Evolutionary conservation across 2,329 filamentous ascomycete species (phyloP).

Genomic region (Grosmannia clavigera): DNA sequence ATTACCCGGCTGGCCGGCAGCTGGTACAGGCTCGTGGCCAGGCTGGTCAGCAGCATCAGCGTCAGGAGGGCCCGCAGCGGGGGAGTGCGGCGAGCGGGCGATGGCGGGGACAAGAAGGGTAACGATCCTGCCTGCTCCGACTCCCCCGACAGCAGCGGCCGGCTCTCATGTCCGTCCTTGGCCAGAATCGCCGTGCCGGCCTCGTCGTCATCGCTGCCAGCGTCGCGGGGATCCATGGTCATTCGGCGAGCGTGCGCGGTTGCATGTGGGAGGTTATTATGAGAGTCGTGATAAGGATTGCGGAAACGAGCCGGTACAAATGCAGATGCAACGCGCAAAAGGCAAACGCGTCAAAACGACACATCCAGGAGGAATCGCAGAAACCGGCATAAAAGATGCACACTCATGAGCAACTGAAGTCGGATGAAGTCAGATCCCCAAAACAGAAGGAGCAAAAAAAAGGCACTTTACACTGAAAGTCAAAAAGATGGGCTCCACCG

Average conservation of each 20-base stretch:
- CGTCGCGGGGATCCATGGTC: background rate
- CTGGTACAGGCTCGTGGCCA: slow-evolving; percentile 34
- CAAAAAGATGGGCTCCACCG: slow-evolving; percentile 9
- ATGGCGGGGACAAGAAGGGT: background rate
- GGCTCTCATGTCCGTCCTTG: background rate
- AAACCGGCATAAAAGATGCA: background rate
- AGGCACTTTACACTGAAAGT: background rate
- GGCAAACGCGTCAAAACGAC: background rate
- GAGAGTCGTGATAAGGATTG: background rate
- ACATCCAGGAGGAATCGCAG: background rate
- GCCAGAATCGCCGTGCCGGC: background rate
- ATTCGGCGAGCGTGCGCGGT: background rate
- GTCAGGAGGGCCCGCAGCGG: slow-evolving; percentile 21
- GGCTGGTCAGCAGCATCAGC: slow-evolving; percentile 32
- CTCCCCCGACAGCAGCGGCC: background rate
- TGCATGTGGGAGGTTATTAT: background rate
- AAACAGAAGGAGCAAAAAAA: background rate
- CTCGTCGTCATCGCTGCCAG: background rate
- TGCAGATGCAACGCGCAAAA: background rate
- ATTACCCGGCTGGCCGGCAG: slow-evolving; percentile 33
- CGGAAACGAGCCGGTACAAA: background rate
- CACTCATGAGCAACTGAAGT: too few relatives aligned
- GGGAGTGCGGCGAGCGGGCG: background rate
- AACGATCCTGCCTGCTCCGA: background rate
- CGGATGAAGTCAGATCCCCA: too few relatives aligned